A percentile compares a stretch with the other conserved stretches of the same genome.
These are phyloP conservation scores for Opeltia flavorubescens DNA, from an alignment of 495 filamentous ascomycete genomes.

Conservation along the genomic window DNA sequence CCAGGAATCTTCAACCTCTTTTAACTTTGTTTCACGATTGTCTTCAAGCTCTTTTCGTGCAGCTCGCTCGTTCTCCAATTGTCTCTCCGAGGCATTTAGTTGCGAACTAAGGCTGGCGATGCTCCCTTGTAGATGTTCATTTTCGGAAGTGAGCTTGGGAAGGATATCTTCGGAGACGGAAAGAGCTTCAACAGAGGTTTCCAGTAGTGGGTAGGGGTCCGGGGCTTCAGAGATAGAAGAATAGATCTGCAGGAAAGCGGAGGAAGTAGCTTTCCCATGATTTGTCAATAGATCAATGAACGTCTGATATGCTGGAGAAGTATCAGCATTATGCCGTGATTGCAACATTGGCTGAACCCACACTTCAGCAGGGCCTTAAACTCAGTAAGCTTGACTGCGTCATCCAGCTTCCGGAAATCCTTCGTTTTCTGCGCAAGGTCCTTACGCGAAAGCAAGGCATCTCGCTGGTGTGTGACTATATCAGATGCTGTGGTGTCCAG, in stretches of 20 bases:
- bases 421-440: slow-evolving; percentile 97
- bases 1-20: slow-evolving; percentile 85
- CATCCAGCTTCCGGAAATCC: slow-evolving; percentile 90
- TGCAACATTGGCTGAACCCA: slow-evolving; percentile 16
- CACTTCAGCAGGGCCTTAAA: slow-evolving; percentile 82
- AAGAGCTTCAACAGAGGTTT: slow-evolving; percentile 90
- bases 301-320: slow-evolving; percentile 65
- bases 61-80: slow-evolving; percentile 57
- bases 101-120: slow-evolving; percentile 77
- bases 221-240: slow-evolving; percentile 88
- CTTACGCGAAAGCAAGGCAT: slow-evolving; percentile 85
- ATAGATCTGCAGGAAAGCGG: slow-evolving; percentile 83
- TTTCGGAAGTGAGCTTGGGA: slow-evolving; percentile 75
- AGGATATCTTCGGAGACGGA: slow-evolving; percentile 80
- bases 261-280: slow-evolving; percentile 81
- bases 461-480: slow-evolving; percentile 80
- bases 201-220: slow-evolving; percentile 90
- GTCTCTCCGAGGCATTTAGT: slow-evolving; percentile 69
- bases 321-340: slow-evolving; percentile 3
- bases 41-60: slow-evolving; percentile 63
- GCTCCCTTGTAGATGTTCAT: slow-evolving; percentile 66
- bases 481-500: slow-evolving; percentile 87
- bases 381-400: slow-evolving; percentile 73
- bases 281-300: slow-evolving; percentile 95
- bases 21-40: slow-evolving; percentile 57